Base-by-base conservation (phyloP, 176 grass and related monocot genomes). In the Oryza brachyantha region DNA sequence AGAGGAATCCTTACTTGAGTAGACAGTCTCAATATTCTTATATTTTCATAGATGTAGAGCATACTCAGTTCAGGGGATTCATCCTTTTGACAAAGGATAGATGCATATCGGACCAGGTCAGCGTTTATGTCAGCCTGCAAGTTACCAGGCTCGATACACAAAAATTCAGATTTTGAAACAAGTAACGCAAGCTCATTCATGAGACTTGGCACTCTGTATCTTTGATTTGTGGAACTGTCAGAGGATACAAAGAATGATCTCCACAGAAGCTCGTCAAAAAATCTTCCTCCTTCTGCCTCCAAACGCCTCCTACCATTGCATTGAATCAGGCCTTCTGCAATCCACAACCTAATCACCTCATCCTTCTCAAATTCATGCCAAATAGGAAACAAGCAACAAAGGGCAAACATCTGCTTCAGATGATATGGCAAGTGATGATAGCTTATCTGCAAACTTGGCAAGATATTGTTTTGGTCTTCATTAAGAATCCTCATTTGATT, bases 351-450 rank as follows among this genome's bases (percentile, higher is more conserved):
- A 48, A 89, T 74, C 17, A 89, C n/a, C 77, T 89, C 73, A 79
- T 90, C 88, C 34, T 82, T 86, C 61, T 83, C 65, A 68, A 90
- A 90, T 66, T 75, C 60, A 74, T 74, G 77, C 9, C 79, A 79
- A 79, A 59, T 60, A 78, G 83, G 88, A 38, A 85, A 83, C 13
- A 90, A 35, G 27, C 29, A 82, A 46, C 83, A 90, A 68, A 82
- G 85, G 57, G 83, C 65, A 39, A 85, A 86, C 14, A 83, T 75
- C 55, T 73, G 73, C 75, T 90, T 85, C 68, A 86, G 24, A 61
- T 57, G 76, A 81, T 82, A 94, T 14, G 79, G 52, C 72, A 91
- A 74, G 70, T 94, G 88, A 34, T 89, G 83, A 58, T 94, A 94
- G 61, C 88, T 91, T 59, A 91, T 86, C 66, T 84, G 75, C 36